Conservation (phyloP, 345 rosid genomes). For the Heritiera fomes region DNA sequence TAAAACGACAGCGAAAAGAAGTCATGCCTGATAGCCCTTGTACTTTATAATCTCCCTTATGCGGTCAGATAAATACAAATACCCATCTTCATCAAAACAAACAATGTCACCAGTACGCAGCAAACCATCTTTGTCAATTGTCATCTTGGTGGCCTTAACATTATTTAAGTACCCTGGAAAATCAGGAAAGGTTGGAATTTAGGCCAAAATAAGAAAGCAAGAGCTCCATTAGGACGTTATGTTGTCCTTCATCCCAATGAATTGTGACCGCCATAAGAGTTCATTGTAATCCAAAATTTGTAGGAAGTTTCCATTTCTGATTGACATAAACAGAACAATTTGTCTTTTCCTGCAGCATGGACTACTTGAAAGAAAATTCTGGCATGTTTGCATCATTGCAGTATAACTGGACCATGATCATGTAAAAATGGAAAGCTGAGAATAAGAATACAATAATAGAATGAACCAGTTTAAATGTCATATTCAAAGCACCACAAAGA, state of each 20-base stretch:
- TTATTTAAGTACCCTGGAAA: constrained; percentile 69
- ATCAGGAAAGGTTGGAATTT: neutral
- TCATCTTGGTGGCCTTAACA: constrained; percentile 53
- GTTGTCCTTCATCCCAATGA: neutral
- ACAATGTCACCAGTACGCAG: constrained; percentile 85
- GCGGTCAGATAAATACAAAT: constrained; percentile 62
- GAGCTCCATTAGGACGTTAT: neutral
- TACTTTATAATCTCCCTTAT: constrained; percentile 83
- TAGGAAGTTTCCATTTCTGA: neutral
- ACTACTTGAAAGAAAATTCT: neutral
- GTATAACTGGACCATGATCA: neutral
- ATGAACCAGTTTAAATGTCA: neutral
- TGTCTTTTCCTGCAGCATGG: neutral
- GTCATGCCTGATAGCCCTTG: constrained; percentile 82
- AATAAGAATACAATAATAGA: neutral
- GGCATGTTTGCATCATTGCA: neutral
- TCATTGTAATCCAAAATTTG: neutral
- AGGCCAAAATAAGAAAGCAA: neutral
- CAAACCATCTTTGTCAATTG: constrained; percentile 71
- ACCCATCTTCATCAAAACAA: constrained; percentile 77
- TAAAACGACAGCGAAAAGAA: neutral
- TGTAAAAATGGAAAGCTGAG: neutral
- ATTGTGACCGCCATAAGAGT: neutral
- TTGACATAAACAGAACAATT: neutral
- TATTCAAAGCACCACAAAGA: neutral